Evolutionary conservation across 345 rosid species (phyloP), one percentile per base, ranked within the genome.

Genomic region (Mercurialis annua): DNA sequence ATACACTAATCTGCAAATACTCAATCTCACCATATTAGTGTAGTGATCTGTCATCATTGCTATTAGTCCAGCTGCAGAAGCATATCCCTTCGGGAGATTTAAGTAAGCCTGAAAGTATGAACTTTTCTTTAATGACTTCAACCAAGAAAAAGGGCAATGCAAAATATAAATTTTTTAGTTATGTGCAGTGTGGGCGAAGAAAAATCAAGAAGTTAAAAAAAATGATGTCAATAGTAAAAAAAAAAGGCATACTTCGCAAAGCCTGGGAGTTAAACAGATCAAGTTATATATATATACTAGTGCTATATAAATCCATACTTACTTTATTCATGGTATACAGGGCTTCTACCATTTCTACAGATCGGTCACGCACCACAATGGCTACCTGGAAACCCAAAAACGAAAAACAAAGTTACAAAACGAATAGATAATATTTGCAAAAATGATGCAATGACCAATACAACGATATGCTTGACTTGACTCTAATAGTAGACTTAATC

Each of bases 41-140:
- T 89, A 89, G 76, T 89, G 90, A 80, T 87, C 96, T 2, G 92
- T 89, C 96, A 87, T 89, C 96, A 89, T 87, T 12, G 96, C 96
- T 73, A 71, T 84, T 36, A 89, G 83, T 66, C 96, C 96, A 77
- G 88, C 87, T 67, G 83, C 86, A 49, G 96, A 89, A 71, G 92
- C 90, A 76, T 86, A 85, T 68, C 96, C 96, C 70, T 84, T 89
- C 31, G 92, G 92, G 78, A 89, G 96, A 80, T 92, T 87, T 79
- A 89, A 81, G 78, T 89, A 89, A 46, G 96, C 96, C 96, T 89
- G 84, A 79, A 76, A 72, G 74, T n/a, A 74, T 56, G 11, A 26
- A 10, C 48, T 38, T 18, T 65, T 43, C 26, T 38, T 59, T 24
- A 64, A 47, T 30, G 59, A 66, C 34, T 43, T 62, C 31, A 47